phyloP scores from a whole-genome alignment of 2,329 filamentous ascomycete genomes.

The Teratosphaeria viscida region DNA sequence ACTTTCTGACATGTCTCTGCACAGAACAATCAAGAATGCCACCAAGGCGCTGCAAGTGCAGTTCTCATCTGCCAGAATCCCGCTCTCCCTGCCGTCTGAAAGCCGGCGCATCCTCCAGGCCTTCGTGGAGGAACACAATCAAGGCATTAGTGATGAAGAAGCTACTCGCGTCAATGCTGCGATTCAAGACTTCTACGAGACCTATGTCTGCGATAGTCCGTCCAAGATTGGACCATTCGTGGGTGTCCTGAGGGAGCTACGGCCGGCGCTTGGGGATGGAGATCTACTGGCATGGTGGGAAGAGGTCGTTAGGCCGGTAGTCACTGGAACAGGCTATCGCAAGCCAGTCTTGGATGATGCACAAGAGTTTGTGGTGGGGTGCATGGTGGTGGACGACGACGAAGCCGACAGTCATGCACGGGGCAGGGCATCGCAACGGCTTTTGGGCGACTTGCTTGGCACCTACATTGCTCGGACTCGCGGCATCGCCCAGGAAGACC shows the following conservation, averaged over 20 bases:
- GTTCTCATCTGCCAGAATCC: constrained; percentile 31
- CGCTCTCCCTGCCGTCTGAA: constrained; percentile 54
- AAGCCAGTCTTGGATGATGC: constrained; percentile 55
- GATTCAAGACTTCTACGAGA: constrained; percentile 55
- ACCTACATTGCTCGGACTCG: constrained; percentile 34
- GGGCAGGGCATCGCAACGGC: constrained; percentile 37
- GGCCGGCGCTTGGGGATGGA: constrained; percentile 53
- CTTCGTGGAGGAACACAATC: constrained; percentile 57
- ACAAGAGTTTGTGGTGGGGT: constrained; percentile 52
- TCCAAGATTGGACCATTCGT: constrained; percentile 58
- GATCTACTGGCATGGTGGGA: constrained; percentile 65
- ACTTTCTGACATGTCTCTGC: neutral
- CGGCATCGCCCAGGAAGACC: constrained; percentile 26
- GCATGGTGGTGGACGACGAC: constrained; percentile 53
- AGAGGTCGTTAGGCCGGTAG: constrained; percentile 45
- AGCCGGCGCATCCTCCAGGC: constrained; percentile 21
- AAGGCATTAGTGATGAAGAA: constrained; percentile 50
- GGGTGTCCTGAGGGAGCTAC: constrained; percentile 52
- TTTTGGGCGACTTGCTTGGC: constrained; percentile 45
- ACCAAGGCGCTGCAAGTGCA: constrained; percentile 36
- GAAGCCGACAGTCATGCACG: constrained; percentile 30
- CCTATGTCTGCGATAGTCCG: constrained; percentile 47
- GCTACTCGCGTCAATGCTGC: constrained; percentile 59
- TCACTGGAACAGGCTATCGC: constrained; percentile 49
- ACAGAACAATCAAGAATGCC: constrained; percentile 33